Base-by-base conservation (phyloP, 495 filamentous ascomycete species). In the Aspergillus ellipticus region DNA sequence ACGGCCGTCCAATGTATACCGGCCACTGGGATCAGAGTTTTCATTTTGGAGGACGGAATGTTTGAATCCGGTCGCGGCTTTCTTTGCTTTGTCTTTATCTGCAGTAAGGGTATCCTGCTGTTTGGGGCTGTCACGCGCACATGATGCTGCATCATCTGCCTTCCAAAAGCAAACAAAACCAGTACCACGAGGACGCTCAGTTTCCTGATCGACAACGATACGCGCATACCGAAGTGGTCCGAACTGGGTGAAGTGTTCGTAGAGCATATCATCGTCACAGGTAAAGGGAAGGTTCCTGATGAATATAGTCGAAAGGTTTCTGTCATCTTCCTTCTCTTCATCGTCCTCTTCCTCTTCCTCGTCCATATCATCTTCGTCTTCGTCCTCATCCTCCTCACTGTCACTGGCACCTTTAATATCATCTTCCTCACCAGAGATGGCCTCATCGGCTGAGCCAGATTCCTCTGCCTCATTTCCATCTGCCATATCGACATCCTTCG, bases 151-250 rank as follows among this genome's bases (percentile, higher is more conserved):
- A 67, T 96, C 88, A 16, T 87, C 83, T 43, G 72, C 68, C 53
- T 89, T 85, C 74, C 85, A 88, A 78, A 97, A 97, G 70, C 89
- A 94, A 16, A 96, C 92, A 65, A 99, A 99, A 3, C 89, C 94
- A 4, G 94, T 97, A 24, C 94, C 94, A 35, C 87, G 89, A 2
- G 94, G 90, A 13, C 88, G 83, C 57, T 90, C 90, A 3, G 89
- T 96, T 21, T 85, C 83, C 22, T 74, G 82, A 65, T 99, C 94
- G 54, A 92, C 76, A 24, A 99, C 95, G 22, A 96, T 83, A 35
- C 95, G 80, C 19, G 92, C 92, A 67, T 97, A 99, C 20, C 90
- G 81, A 48, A 97, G 74, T 1, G 79, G 77, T 39, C 94, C 94
- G 60, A 99, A 99, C 59, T 84, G 77, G 9, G 73, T 68, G 63